Percentiles rank a stretch among this genome's conserved stretches.
Evolutionary conservation across 1,139 yeast species (phyloP).

Genomic region (Hyphopichia wangnamkhiaoensis): DNA sequence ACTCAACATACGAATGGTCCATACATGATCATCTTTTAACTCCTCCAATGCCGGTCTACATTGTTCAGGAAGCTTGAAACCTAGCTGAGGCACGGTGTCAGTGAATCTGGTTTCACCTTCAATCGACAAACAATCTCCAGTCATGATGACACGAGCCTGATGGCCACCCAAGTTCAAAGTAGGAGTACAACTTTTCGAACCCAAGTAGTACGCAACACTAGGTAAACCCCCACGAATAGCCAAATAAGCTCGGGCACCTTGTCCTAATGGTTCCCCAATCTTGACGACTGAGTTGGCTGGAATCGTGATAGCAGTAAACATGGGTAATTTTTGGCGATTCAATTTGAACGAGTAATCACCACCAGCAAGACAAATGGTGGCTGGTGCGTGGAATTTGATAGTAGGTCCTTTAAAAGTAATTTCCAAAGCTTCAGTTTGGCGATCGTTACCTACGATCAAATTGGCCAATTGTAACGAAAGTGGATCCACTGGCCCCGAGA

Average conservation of each 20-base stretch:
- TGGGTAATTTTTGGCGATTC: constrained; percentile 22
- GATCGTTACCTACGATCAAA: constrained; percentile 29
- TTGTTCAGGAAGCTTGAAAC: constrained; percentile 19
- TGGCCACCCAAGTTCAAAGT: constrained; percentile 35
- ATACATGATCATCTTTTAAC: constrained; percentile 16
- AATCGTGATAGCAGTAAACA: constrained; percentile 26
- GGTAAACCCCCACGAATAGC: constrained; percentile 37
- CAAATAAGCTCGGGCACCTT: constrained; percentile 27
- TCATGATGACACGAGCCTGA: constrained; percentile 33
- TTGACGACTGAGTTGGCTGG: constrained; percentile 25
- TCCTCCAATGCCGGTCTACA: constrained; percentile 18
- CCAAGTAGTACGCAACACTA: constrained; percentile 32
- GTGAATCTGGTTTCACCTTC: constrained; percentile 7
- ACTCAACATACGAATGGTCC: constrained; percentile 28
- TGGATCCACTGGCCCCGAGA: constrained; percentile 33
- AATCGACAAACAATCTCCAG: constrained; percentile 32
- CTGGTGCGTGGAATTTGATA: constrained; percentile 26
- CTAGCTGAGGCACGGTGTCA: constrained; percentile 8
- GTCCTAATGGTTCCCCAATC: constrained; percentile 26
- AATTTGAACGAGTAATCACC: constrained; percentile 22
- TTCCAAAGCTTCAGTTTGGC: constrained; percentile 26
- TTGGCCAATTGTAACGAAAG: constrained; percentile 32
- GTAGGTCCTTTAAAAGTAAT: constrained; percentile 31
- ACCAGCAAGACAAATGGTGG: constrained; percentile 27
- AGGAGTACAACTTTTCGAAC: constrained; percentile 36